Conservation (phyloP, 768 basidiomycete species). For the Suillus placidus region DNA sequence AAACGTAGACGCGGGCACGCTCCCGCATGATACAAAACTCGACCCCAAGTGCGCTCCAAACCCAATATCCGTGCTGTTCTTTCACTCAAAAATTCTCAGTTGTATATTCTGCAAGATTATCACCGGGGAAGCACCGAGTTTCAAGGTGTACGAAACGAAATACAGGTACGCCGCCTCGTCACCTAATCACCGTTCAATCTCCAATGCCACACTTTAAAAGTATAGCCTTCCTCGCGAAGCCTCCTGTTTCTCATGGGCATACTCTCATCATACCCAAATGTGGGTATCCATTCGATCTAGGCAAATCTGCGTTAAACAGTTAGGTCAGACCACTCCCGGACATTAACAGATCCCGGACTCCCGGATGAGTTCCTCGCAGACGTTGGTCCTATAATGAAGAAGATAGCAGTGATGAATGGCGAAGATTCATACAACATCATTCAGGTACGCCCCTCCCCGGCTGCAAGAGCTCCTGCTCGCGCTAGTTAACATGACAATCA, state of each 20-base stretch:
- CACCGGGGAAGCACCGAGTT: slow-evolving; percentile 38
- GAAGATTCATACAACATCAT: slow-evolving; percentile 61
- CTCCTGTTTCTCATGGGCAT: slow-evolving; percentile 46
- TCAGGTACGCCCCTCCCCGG: slow-evolving; percentile 36
- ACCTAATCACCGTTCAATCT: neutral
- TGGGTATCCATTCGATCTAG: slow-evolving; percentile 10
- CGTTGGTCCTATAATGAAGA: slow-evolving; percentile 57
- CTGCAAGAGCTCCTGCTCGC: neutral
- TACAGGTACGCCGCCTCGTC: slow-evolving; percentile 29
- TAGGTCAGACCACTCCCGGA: slow-evolving; percentile 55
- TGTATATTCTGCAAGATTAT: slow-evolving; percentile 10
- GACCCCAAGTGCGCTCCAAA: neutral
- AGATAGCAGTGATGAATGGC: slow-evolving; percentile 51
- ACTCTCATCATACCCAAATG: slow-evolving; percentile 51
- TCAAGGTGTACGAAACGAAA: slow-evolving; percentile 44
- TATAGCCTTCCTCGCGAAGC: slow-evolving; percentile 49
- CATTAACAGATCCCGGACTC: slow-evolving; percentile 48
- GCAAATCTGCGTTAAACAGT: neutral
- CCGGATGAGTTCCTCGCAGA: slow-evolving; percentile 61
- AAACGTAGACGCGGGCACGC: neutral
- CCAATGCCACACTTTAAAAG: slow-evolving; percentile 20
- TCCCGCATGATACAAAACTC: neutral
- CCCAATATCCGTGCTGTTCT: neutral
- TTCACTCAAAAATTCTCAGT: neutral
- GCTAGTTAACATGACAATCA: slow-evolving; percentile 15